Evolutionary conservation across 495 filamentous ascomycete genomes (phyloP).

Genomic region (Aspergillus steynii): DNA sequence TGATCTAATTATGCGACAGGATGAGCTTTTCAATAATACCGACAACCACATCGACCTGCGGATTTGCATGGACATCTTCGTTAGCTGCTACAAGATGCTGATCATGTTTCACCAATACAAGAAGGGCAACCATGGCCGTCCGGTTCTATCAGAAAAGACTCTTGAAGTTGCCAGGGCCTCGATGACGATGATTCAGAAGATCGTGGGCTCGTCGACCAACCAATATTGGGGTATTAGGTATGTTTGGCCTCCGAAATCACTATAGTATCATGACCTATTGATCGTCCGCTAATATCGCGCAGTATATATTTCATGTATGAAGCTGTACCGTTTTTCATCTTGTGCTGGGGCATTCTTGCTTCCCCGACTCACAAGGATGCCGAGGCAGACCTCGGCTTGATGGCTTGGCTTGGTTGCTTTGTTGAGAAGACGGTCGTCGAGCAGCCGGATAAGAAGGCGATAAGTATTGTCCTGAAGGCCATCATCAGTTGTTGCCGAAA

Average conservation of each 20-base stretch:
- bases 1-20: slow-evolving; percentile 7
- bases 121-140: slow-evolving; percentile 9
- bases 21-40: slow-evolving; percentile 17
- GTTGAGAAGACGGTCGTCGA: slow-evolving; percentile 10
- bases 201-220: neutral
- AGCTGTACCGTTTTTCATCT: slow-evolving; percentile 17
- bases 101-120: slow-evolving; percentile 23
- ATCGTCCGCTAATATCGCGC: neutral
- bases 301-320: slow-evolving; percentile 21
- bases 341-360: slow-evolving; percentile 14
- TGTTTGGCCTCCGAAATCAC: neutral
- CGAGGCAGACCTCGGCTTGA: slow-evolving; percentile 11
- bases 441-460: slow-evolving; percentile 9
- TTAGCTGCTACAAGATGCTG: slow-evolving; percentile 24
- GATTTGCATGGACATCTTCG: slow-evolving; percentile 23
- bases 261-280: neutral
- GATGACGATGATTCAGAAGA: slow-evolving; percentile 3
- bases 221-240: slow-evolving; percentile 15
- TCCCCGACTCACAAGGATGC: slow-evolving; percentile 2
- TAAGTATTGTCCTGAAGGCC: slow-evolving; percentile 14
- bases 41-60: slow-evolving; percentile 19
- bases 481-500: neutral
- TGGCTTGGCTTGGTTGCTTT: slow-evolving; percentile 14
- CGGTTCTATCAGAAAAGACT: slow-evolving; percentile 2
- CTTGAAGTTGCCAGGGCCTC: slow-evolving; percentile 10